Conservation (phyloP, 148 eudicot genomes). For the Spergularia bocconei region DNA sequence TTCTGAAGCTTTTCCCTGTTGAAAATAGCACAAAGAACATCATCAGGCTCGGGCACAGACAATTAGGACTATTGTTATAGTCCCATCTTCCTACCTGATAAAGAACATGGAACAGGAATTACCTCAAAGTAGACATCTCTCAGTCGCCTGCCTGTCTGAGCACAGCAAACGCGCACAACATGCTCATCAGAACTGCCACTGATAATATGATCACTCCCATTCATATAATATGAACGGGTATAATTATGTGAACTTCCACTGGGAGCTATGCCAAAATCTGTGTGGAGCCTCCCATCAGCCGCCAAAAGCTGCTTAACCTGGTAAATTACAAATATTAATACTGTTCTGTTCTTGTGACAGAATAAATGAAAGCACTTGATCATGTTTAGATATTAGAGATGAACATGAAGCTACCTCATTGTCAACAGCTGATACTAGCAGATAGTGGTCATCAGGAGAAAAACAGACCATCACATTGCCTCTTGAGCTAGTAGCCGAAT, state of each 20-base stretch:
- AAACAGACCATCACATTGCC: constrained; percentile 99
- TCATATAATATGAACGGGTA: constrained; percentile 94
- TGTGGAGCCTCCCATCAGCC: constrained; percentile 86
- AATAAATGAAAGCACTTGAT: no score
- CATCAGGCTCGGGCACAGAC: not conserved
- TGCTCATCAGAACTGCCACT: constrained; percentile 94
- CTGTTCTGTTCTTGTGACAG: no score
- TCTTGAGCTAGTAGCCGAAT: constrained; percentile 75
- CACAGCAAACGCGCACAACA: constrained; percentile 85
- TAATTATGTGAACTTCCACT: constrained; percentile 91
- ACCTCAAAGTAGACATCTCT: constrained; percentile 80
- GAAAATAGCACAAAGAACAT: constrained; percentile 2
- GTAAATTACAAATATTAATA: constrained; percentile 12
- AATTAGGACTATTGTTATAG: not conserved
- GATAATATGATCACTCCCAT: constrained; percentile 76
- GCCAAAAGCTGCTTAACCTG: constrained; percentile 94
- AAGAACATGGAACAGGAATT: not conserved
- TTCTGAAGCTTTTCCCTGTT: constrained; percentile 71
- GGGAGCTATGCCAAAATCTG: constrained; percentile 65
- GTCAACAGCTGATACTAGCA: constrained; percentile 92
- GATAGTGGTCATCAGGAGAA: constrained; percentile 85
- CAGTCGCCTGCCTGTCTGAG: constrained; percentile 89
- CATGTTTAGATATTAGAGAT: no score
- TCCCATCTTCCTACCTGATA: not conserved
- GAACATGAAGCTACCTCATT: constrained; percentile 60